A percentile compares a stretch with the other conserved stretches of the same genome.
Conservation (phyloP, 805 yeast species). For the Ogataea chonburiensis region DNA sequence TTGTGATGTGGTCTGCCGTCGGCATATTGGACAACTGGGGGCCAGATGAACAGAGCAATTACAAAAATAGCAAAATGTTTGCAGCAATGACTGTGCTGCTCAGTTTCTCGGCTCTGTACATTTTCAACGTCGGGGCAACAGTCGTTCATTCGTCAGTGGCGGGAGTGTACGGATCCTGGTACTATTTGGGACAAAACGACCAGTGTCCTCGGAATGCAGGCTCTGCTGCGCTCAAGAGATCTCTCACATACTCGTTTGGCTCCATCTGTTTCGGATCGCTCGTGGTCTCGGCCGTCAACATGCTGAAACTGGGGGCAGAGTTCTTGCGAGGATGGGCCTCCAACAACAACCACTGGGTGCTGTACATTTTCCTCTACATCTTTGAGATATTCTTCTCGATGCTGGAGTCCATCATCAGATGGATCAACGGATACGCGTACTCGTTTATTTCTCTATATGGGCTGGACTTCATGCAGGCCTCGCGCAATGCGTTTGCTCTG, state of each 20-base stretch:
- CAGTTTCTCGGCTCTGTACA: constrained; percentile 76
- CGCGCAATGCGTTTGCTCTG: constrained; percentile 74
- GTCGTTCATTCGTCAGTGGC: constrained; percentile 76
- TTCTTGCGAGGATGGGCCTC: constrained; percentile 14
- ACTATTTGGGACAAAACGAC: constrained; percentile 54
- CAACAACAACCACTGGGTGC: constrained; percentile 9
- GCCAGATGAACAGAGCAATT: constrained; percentile 16
- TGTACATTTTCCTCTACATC: constrained; percentile 9
- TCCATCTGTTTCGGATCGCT: constrained; percentile 80
- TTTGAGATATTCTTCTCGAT: constrained; percentile 31
- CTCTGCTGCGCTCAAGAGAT: constrained; percentile 69
- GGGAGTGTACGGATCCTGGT: constrained; percentile 91
- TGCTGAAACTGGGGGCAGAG: constrained; percentile 6
- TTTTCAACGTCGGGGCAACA: too few species aligned
- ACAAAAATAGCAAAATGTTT: constrained; percentile 16
- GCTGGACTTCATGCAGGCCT: constrained; percentile 64
- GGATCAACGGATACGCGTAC: constrained; percentile 87
- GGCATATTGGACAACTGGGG: constrained; percentile 18
- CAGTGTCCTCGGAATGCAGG: constrained; percentile 76
- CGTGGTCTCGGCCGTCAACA: constrained; percentile 69
- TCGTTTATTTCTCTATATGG: constrained; percentile 90
- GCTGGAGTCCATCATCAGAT: constrained; percentile 45
- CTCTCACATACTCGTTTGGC: constrained; percentile 84
- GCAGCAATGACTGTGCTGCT: constrained; percentile 46
- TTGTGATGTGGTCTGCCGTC: not conserved